Conservation (phyloP, 192 early-diverging fungal species). For the Tieghemiomyces parasiticus region DNA sequence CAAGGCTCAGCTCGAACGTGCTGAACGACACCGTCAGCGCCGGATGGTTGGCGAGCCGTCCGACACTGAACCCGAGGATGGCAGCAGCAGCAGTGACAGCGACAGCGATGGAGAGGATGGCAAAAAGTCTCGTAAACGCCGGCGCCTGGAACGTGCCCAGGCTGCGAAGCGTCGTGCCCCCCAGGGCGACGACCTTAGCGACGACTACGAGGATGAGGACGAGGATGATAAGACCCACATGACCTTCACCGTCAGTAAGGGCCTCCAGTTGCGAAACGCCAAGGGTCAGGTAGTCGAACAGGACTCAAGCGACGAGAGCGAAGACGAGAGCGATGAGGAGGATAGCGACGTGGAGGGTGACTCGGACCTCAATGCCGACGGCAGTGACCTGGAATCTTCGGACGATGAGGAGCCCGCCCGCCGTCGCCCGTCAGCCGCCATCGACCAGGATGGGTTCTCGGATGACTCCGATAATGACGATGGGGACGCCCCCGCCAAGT, state of each 20-base stretch:
- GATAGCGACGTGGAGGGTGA: constrained; percentile 23
- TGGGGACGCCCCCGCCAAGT: constrained; percentile 10
- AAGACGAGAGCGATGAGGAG: constrained; percentile 16
- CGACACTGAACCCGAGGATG: constrained; percentile 23
- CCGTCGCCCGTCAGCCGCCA: constrained; percentile 1
- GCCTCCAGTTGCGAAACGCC: constrained; percentile 22
- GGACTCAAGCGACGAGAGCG: constrained; percentile 22
- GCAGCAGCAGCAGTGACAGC: constrained; percentile 33
- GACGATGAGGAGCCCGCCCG: too few species aligned
- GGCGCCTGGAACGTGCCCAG: constrained; percentile 3
- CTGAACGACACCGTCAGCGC: constrained; percentile 61
- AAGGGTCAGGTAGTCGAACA: constrained; percentile 16
- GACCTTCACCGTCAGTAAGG: constrained; percentile 18
- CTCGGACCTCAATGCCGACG: constrained; percentile 21
- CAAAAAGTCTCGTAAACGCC: constrained; percentile 30
- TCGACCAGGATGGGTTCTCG: constrained; percentile 30
- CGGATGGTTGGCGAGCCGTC: constrained; percentile 68
- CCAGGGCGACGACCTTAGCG: constrained; percentile 52
- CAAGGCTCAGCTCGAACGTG: constrained; percentile 67
- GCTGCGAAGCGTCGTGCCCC: constrained; percentile 16
- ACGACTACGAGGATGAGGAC: constrained; percentile 38
- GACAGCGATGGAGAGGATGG: constrained; percentile 30
- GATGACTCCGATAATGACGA: constrained; percentile 25
- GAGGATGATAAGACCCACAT: constrained; percentile 19
- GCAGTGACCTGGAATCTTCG: constrained; percentile 13